Evolutionary conservation across 768 basidiomycete species (phyloP).

Genomic region (Lactarius indigo): DNA sequence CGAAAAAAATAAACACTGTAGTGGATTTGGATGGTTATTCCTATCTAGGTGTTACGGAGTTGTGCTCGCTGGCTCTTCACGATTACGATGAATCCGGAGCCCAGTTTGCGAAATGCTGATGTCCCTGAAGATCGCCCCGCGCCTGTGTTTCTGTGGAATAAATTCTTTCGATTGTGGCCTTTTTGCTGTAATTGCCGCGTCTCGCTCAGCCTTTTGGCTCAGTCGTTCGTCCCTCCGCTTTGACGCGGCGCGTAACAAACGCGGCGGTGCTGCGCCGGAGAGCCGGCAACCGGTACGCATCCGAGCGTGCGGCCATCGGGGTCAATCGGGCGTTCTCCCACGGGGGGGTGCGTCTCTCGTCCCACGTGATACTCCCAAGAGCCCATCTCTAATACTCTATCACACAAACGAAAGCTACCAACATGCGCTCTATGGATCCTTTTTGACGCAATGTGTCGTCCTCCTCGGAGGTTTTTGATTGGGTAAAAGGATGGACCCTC

Average conservation of each 20-base stretch:
- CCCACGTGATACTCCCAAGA: no score
- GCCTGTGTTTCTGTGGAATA: background rate
- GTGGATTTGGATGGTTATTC: background rate
- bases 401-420: no score
- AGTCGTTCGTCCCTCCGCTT: background rate
- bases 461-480: no score
- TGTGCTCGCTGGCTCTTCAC: background rate
- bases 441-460: no score
- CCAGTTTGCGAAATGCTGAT: background rate
- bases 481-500: no score
- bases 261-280: conserved; percentile 6
- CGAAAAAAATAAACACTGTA: background rate
- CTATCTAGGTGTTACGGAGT: background rate
- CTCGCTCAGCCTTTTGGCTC: background rate
- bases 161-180: background rate
- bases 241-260: background rate
- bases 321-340: background rate
- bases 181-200: background rate
- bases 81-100: background rate
- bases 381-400: no score
- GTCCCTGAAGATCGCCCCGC: background rate
- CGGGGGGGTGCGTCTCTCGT: background rate
- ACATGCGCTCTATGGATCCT: no score
- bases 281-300: conserved; percentile 2
- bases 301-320: background rate